Conservation (phyloP, 192 early-diverging fungal species). For the Helicostylum pulchrum region DNA sequence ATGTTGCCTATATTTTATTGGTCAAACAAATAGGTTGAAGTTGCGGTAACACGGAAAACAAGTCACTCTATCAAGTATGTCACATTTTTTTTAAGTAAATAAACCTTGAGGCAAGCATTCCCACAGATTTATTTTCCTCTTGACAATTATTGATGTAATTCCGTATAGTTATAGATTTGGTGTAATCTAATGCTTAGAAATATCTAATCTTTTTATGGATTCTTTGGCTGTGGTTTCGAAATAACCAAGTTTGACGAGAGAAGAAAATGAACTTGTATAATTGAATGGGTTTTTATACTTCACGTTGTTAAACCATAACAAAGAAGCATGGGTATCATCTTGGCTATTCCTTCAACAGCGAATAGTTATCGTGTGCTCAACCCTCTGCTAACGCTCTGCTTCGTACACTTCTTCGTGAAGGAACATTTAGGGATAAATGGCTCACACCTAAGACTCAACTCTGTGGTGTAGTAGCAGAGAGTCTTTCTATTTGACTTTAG, state of each 20-base stretch:
- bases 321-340: slow-evolving; percentile 16
- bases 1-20: no score
- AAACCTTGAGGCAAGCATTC: no score
- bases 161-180: slow-evolving; percentile 4
- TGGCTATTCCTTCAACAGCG: slow-evolving; percentile 16
- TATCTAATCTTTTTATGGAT: no score
- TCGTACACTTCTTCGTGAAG: slow-evolving; percentile 18
- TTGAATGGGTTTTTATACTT: slow-evolving; percentile 3
- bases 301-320: slow-evolving; percentile 13
- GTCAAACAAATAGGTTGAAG: no score
- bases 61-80: no score
- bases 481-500: slow-evolving; percentile 14
- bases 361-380: slow-evolving; percentile 9
- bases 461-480: slow-evolving; percentile 4
- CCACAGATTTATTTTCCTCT: no score
- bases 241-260: no score
- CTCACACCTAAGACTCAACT: slow-evolving; percentile 7
- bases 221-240: no score
- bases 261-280: slow-evolving; percentile 6
- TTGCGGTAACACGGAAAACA: no score
- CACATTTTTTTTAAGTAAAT: no score
- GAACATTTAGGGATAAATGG: slow-evolving; percentile 12
- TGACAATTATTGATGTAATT: no score
- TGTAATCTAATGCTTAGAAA: slow-evolving; percentile 1
- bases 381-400: slow-evolving; percentile 9